A percentile compares a stretch with the other conserved stretches of the same genome.
Conservation (phyloP, 805 yeast genomes). For the Wickerhamomyces chaumierensis region DNA sequence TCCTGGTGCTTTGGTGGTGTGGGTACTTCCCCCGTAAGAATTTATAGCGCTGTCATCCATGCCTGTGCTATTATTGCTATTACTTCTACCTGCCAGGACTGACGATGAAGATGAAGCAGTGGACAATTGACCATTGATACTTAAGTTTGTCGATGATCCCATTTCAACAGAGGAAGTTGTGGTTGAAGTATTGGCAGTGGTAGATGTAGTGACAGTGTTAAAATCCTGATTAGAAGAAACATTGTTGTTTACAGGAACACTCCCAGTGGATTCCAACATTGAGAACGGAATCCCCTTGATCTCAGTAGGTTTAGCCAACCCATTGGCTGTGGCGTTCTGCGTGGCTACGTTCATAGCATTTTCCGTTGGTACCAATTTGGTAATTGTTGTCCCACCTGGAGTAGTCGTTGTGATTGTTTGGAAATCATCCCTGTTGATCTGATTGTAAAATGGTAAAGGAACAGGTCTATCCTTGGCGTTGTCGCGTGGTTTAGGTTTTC, state of each 20-base stretch:
- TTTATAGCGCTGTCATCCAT: too few species aligned
- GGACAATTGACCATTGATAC: too few species aligned
- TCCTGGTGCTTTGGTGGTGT: too few species aligned
- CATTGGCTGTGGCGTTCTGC: constrained; percentile 45
- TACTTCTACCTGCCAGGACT: too few species aligned
- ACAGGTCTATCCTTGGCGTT: constrained; percentile 16
- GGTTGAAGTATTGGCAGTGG: too few species aligned
- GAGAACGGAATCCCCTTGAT: constrained; percentile 61
- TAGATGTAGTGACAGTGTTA: too few species aligned
- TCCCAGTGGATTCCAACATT: constrained; percentile 75
- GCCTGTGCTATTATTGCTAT: too few species aligned
- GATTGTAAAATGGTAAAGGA: constrained; percentile 85
- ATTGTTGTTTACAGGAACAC: constrained; percentile 24
- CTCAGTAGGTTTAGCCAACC: constrained; percentile 40
- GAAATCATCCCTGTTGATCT: constrained; percentile 81
- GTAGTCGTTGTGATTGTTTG: constrained; percentile 77
- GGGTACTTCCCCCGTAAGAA: too few species aligned
- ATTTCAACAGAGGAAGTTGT: too few species aligned
- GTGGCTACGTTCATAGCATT: constrained; percentile 57
- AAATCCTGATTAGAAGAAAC: not conserved
- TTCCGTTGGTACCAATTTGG: constrained; percentile 81
- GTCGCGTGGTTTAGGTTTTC: constrained; percentile 13
- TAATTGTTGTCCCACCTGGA: constrained; percentile 85
- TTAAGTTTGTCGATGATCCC: too few species aligned
- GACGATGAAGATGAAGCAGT: too few species aligned